Percentiles rank a stretch among this genome's conserved stretches.
These are phyloP conservation scores for Mortierella sp. DNA, from an alignment of 371 early-diverging fungal species.

Conservation along the genomic window DNA sequence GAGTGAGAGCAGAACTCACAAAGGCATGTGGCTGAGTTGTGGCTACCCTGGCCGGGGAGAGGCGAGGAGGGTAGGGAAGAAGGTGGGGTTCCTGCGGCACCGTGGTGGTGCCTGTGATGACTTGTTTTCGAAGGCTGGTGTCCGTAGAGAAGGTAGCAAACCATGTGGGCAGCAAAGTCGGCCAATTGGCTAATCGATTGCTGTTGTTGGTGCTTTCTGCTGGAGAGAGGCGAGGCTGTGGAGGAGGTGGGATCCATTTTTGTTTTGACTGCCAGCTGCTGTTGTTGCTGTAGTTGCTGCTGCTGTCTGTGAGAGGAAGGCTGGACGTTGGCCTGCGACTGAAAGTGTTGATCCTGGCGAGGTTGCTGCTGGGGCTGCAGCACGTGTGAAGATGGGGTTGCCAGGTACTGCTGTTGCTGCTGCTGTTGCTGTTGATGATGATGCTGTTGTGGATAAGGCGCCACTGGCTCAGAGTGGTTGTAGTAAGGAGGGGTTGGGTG, in stretches of 20 bases:
- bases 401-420: neutral
- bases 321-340: constrained; percentile 1
- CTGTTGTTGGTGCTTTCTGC: constrained; percentile 16
- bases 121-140: constrained; percentile 52
- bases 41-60: neutral
- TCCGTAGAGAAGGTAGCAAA: constrained; percentile 61
- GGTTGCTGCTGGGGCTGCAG: neutral
- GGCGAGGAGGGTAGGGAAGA: constrained; percentile 43
- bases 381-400: neutral
- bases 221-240: neutral
- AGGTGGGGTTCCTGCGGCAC: constrained; percentile 17
- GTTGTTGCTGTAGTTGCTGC: constrained; percentile 11
- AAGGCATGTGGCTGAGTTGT: constrained; percentile 17
- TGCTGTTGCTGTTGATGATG: neutral
- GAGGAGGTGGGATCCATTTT: constrained; percentile 15
- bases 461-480: neutral
- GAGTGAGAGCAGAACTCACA: constrained; percentile 24
- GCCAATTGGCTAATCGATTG: constrained; percentile 64
- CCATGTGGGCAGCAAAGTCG: constrained; percentile 74
- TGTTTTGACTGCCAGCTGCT: constrained; percentile 37
- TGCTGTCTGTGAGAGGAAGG: constrained; percentile 11
- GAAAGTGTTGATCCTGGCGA: neutral
- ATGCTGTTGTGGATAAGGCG: neutral
- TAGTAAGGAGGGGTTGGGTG: neutral
- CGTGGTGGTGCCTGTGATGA: neutral